phyloP scores from a whole-genome alignment of 2,329 filamentous ascomycete genomes.

The Parasarocladium wereldwijsianum region DNA sequence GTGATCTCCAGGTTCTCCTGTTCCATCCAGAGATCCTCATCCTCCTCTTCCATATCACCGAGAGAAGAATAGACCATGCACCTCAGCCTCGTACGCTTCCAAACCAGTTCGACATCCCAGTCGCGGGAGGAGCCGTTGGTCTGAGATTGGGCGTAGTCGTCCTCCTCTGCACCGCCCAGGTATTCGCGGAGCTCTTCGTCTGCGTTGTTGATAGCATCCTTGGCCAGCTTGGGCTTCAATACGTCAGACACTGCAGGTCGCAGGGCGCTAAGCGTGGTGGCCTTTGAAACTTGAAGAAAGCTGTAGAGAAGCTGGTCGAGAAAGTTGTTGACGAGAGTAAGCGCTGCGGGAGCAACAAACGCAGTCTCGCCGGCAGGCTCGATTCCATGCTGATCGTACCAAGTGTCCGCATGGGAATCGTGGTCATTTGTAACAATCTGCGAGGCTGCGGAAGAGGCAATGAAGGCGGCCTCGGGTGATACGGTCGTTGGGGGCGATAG shows the following conservation, averaged over 20 bases:
- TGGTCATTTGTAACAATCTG: conserved; percentile 86
- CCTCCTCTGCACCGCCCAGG: conserved; percentile 63
- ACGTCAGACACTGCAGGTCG: conserved; percentile 75
- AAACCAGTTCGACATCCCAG: conserved; percentile 86
- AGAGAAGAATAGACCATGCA: conserved; percentile 98
- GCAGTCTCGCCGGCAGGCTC: conserved; percentile 54
- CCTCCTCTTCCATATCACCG: conserved; percentile 94
- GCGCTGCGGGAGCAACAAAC: conserved; percentile 55
- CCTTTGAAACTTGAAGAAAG: conserved; percentile 66
- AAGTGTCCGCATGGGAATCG: conserved; percentile 55
- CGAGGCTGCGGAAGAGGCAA: conserved; percentile 74
- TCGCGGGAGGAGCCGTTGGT: conserved; percentile 34
- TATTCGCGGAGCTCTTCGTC: conserved; percentile 84
- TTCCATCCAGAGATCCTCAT: conserved; percentile 79
- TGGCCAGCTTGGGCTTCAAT: conserved; percentile 77
- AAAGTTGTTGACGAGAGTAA: conserved; percentile 77
- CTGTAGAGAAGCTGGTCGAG: conserved; percentile 88
- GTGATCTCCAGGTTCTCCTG: conserved; percentile 56
- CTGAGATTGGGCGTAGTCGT: conserved; percentile 47
- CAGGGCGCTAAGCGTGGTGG: conserved; percentile 60
- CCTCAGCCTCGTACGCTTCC: conserved; percentile 82
- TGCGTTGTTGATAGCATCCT: conserved; percentile 66
- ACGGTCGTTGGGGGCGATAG: conserved; percentile 53
- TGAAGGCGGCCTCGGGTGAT: conserved; percentile 70
- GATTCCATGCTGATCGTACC: conserved; percentile 54